Conservation (phyloP, 129 eudicot species). For the Flaveria sonorensis region DNA sequence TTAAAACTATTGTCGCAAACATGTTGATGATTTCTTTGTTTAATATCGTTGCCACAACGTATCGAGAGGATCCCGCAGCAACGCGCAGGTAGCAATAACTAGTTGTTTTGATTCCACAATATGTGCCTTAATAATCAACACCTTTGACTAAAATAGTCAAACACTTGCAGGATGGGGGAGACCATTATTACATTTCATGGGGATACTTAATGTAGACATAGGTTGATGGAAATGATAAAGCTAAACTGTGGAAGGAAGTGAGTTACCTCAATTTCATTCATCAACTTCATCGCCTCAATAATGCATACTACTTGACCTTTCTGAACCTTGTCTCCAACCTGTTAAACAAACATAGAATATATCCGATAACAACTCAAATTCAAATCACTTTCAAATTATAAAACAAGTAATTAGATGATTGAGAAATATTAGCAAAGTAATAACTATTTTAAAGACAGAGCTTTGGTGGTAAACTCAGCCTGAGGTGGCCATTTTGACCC, state of each 20-base stretch:
- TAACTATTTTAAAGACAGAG: not conserved
- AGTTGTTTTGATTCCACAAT: not conserved
- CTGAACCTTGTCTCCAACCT: constrained; percentile 88
- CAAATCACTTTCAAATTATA: not conserved
- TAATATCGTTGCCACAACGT: no score
- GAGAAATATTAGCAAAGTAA: not conserved
- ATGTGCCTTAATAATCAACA: not conserved
- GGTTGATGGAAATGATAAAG: not conserved
- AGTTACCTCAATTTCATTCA: constrained; percentile 89
- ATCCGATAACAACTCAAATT: not conserved
- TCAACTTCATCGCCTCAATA: constrained; percentile 92
- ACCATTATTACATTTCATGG: not conserved
- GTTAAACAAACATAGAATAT: not conserved
- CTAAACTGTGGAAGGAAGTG: not conserved
- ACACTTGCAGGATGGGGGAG: not conserved
- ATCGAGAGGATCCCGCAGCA: no score
- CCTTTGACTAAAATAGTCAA: not conserved
- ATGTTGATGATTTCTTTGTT: no score
- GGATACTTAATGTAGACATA: not conserved
- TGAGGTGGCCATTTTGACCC: not conserved
- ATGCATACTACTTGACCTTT: constrained; percentile 92
- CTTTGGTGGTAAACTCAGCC: not conserved
- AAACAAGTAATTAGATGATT: not conserved
- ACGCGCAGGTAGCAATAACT: no score
- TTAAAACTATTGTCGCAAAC: no score